These are phyloP conservation scores for Leccinum disarticulatum DNA, from an alignment of 768 basidiomycete genomes.

Conservation along the genomic window DNA sequence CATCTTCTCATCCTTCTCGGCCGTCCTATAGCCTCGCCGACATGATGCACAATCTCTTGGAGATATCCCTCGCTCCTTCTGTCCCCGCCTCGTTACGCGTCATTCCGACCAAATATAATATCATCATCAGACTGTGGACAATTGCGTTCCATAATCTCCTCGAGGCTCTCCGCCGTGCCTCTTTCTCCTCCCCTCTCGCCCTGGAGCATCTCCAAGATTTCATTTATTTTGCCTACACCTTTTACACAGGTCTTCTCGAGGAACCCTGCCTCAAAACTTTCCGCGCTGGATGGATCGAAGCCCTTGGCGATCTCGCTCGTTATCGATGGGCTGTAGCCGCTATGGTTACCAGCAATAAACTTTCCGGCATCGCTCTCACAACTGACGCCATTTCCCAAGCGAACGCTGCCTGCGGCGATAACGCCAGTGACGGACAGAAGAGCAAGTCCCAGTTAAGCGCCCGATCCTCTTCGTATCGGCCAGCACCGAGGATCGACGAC, in stretches of 20 bases:
- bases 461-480: conserved; percentile 43
- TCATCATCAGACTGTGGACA: conserved; percentile 91
- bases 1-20: background rate
- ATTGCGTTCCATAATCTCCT: conserved; percentile 88
- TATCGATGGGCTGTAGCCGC: conserved; percentile 97
- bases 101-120: conserved; percentile 93
- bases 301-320: conserved; percentile 92
- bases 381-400: conserved; percentile 54
- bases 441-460: conserved; percentile 34
- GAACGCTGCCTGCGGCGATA: conserved; percentile 31
- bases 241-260: conserved; percentile 88
- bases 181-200: conserved; percentile 60
- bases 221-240: conserved; percentile 92
- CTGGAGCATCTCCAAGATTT: conserved; percentile 93
- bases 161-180: conserved; percentile 85
- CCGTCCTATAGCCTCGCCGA: conserved; percentile 72
- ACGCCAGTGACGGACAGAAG: conserved; percentile 31
- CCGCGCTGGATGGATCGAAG: conserved; percentile 89
- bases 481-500: conserved; percentile 59
- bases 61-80: conserved; percentile 80
- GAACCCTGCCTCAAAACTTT: conserved; percentile 70
- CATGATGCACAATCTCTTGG: conserved; percentile 83
- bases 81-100: conserved; percentile 87
- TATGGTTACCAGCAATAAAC: conserved; percentile 58
- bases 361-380: conserved; percentile 48